These are phyloP conservation scores for Vaccinium macrocarpon DNA, from an alignment of 148 eudicot species.

Conservation along the genomic window DNA sequence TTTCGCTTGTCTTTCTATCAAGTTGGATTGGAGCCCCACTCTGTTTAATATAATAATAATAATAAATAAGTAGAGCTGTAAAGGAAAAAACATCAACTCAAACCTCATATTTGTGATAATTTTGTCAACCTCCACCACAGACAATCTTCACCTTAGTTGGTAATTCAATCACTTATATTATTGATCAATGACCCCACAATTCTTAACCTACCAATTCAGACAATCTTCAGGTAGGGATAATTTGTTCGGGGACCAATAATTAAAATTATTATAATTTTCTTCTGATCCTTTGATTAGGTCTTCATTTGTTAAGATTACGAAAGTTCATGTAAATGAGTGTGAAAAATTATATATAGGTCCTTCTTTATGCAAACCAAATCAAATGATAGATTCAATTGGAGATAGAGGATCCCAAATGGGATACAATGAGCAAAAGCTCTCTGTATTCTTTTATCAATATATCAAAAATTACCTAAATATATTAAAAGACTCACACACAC, in stretches of 20 bases:
- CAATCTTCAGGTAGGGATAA: background rate
- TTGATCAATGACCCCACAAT: background rate
- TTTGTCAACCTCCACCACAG: background rate
- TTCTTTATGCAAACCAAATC: too few species aligned
- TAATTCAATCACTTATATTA: background rate
- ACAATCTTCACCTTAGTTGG: background rate
- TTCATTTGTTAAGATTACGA: background rate
- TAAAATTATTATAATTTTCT: background rate
- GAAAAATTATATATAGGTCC: too few species aligned
- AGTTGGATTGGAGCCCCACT: background rate
- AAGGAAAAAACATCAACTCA: background rate
- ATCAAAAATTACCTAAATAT: too few species aligned
- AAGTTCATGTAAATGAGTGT: background rate
- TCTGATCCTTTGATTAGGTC: background rate
- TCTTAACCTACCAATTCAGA: background rate
- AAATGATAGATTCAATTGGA: too few species aligned
- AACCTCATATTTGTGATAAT: background rate
- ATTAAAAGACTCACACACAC: too few species aligned
- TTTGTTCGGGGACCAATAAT: background rate
- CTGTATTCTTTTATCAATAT: too few species aligned
- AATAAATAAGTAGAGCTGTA: background rate
- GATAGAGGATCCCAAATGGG: too few species aligned
- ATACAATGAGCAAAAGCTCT: too few species aligned
- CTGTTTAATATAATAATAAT: background rate
- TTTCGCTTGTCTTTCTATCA: background rate